phyloP scores from a whole-genome alignment of 371 early-diverging fungal species.

The Circinella minor region DNA sequence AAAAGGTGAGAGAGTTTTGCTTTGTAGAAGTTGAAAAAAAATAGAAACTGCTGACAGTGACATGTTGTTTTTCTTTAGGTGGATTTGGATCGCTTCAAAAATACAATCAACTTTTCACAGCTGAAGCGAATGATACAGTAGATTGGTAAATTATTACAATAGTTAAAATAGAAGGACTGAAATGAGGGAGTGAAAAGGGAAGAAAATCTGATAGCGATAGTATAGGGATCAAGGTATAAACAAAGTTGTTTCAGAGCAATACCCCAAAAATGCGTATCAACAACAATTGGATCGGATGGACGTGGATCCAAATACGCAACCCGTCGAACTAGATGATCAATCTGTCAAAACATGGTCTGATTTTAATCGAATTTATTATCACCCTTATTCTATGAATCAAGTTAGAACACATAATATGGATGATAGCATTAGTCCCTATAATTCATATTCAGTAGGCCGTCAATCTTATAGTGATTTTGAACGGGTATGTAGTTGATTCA shows the following conservation, averaged over 20 bases:
- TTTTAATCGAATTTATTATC: slow-evolving; percentile 76
- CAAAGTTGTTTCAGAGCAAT: slow-evolving; percentile 34
- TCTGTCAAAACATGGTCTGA: slow-evolving; percentile 81
- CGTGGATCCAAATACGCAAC: slow-evolving; percentile 12
- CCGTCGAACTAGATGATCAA: slow-evolving; percentile 31
- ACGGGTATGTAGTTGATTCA: slow-evolving; percentile 31
- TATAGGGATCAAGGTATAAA: slow-evolving; percentile 58
- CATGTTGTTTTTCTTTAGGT: slow-evolving; percentile 42
- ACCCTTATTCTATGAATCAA: slow-evolving; percentile 71
- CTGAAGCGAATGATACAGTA: slow-evolving; percentile 17
- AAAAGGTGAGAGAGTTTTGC: slow-evolving; percentile 50
- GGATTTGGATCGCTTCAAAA: slow-evolving; percentile 78
- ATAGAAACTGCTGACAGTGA: neutral
- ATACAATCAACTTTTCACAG: slow-evolving; percentile 62
- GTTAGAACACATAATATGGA: slow-evolving; percentile 67
- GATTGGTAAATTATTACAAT: slow-evolving; percentile 35
- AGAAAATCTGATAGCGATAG: neutral
- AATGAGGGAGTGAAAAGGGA: neutral
- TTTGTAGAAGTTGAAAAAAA: neutral
- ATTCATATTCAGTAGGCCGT: slow-evolving; percentile 73
- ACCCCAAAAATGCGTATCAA: slow-evolving; percentile 56
- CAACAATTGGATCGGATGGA: slow-evolving; percentile 58
- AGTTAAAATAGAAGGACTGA: neutral
- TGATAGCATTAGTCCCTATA: slow-evolving; percentile 73
- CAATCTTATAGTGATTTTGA: slow-evolving; percentile 69